Conservation (phyloP, 192 early-diverging fungal genomes). For the Dispira simplex region DNA sequence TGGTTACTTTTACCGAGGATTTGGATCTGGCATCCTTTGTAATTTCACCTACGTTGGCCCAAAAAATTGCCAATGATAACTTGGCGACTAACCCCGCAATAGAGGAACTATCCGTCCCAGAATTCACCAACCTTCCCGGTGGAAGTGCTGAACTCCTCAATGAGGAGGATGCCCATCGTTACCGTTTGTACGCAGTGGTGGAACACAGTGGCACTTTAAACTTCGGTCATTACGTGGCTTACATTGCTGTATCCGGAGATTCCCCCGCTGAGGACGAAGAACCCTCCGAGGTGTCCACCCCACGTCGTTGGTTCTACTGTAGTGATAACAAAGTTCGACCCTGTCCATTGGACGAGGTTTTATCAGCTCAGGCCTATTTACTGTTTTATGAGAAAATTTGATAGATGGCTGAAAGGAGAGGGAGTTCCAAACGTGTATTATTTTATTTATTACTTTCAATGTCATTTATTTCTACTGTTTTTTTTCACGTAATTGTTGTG, state of each 20-base stretch:
- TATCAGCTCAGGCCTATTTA: constrained; percentile 20
- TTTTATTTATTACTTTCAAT: no score
- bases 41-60: constrained; percentile 15
- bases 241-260: constrained; percentile 12
- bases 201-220: constrained; percentile 26
- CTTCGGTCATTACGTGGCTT: constrained; percentile 26
- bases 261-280: neutral
- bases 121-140: neutral
- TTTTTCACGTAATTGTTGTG: no score
- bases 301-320: constrained; percentile 23
- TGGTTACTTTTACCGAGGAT: constrained; percentile 19
- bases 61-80: neutral
- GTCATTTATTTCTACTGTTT: no score
- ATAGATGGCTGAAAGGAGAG: no score
- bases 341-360: constrained; percentile 19
- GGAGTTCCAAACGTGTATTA: no score
- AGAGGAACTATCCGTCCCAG: neutral
- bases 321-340: constrained; percentile 20
- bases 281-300: neutral
- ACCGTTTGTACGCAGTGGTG: constrained; percentile 24
- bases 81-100: neutral
- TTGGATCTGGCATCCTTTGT: constrained; percentile 21
- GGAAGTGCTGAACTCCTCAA: constrained; percentile 6
- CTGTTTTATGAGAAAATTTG: constrained; percentile 21
- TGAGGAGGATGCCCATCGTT: constrained; percentile 12